phyloP scores from a whole-genome alignment of 768 basidiomycete species.

The Clathrus columnatus region DNA sequence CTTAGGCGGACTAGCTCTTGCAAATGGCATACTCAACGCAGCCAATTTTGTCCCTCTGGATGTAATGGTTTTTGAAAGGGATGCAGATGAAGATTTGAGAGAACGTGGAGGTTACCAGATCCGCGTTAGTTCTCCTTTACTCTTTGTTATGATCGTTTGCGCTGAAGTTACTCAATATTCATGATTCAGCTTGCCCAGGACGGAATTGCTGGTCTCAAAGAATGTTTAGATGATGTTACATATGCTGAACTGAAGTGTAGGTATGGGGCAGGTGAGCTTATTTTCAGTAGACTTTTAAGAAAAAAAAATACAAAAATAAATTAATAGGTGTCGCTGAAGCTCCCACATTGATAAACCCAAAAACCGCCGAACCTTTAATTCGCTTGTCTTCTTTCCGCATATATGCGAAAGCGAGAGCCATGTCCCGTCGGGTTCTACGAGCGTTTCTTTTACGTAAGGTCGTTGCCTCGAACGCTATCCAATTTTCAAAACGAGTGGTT shows the following conservation, averaged over 20 bases:
- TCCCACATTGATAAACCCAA: slow-evolving; percentile 8
- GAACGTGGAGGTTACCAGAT: slow-evolving; percentile 11
- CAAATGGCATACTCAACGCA: slow-evolving; percentile 6
- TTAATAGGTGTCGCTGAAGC: slow-evolving; percentile 2
- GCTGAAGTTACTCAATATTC: neutral
- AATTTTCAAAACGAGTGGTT: slow-evolving; percentile 3
- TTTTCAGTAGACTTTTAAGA: neutral
- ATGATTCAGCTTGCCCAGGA: slow-evolving; percentile 2
- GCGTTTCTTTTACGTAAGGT: slow-evolving; percentile 6
- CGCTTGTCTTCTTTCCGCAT: slow-evolving; percentile 1
- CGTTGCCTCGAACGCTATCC: slow-evolving; percentile 4
- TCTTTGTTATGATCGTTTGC: neutral
- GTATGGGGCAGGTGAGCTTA: slow-evolving; percentile 5
- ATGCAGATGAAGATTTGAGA: neutral
- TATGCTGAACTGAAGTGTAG: slow-evolving; percentile 8
- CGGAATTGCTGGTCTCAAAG: slow-evolving; percentile 2
- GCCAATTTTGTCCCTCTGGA: neutral
- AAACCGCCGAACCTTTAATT: slow-evolving; percentile 2
- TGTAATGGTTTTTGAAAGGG: slow-evolving; percentile 7
- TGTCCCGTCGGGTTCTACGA: slow-evolving; percentile 6
- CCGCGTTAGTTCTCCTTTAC: neutral
- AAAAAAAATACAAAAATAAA: neutral
- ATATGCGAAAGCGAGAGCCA: slow-evolving; percentile 9
- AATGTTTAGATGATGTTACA: slow-evolving; percentile 7
- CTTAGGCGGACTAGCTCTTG: slow-evolving; percentile 6